Base-by-base conservation (phyloP, 257 asterid genomes). In the Solanum stenotomum region DNA sequence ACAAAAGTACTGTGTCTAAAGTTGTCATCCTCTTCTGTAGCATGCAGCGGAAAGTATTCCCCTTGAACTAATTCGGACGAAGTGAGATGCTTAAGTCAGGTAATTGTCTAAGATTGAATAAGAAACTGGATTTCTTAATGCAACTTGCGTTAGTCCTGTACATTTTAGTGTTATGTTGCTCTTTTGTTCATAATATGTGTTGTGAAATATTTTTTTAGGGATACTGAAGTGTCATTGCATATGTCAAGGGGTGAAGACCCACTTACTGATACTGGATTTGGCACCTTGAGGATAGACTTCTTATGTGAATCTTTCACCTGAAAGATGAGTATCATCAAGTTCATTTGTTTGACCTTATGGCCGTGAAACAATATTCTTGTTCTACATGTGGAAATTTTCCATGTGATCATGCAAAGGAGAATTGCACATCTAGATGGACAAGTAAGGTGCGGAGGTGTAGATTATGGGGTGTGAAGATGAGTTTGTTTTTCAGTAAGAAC, bases 21-120 rank as follows among this genome's bases (percentile, higher is more conserved):
- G 56, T 52, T 87, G 40, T 33, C 65, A 74, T 83, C 59, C 52
- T 72, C 79, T 83, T 84, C 75, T 88, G 49, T 88, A 95, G 98
- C 61, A 91, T 89, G 98, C 98, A 33, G 85, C 88, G 89, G 97
- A 96, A 91, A 96, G 96, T 85, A 88, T 96, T 71, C 98, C 98
- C 7, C 85, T 96, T 87, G 98, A 96, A 88, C 91, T 96, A 90
- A 95, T 94, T 83, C 95, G 97, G 15, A 90, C 94, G 77, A 92
- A 85, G 88, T 94, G 94, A 95, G 89, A 90, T 85, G 89, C 82
- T 88, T 71, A 6, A 20, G 83, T 78, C 85, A 91, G 98, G 95
- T 94, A 88, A 84, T 75, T 18, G 68, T 86, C 42, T 89, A 35
- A 27, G 65, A 27, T 79, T 42, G 63, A 79, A 44, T 29, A 27